Evolutionary conservation across 805 yeast genomes (phyloP).

Genomic region (Yarrowia sp.): DNA sequence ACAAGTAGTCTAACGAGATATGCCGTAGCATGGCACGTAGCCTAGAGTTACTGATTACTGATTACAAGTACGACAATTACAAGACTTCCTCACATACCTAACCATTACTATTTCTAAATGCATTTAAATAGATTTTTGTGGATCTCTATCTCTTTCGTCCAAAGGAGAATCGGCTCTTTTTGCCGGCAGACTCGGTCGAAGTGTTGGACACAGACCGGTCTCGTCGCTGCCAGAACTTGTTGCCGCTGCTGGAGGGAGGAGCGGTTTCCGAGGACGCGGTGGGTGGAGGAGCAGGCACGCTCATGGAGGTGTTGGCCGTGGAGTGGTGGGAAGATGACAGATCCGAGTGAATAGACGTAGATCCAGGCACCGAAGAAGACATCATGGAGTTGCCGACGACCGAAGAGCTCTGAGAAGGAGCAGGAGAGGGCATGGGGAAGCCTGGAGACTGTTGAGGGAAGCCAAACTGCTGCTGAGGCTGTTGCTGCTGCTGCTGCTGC

Average conservation of each 20-base stretch:
- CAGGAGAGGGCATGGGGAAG: constrained; percentile 24
- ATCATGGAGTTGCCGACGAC: constrained; percentile 25
- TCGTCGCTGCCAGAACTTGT: constrained; percentile 39
- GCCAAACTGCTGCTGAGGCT: constrained; percentile 20
- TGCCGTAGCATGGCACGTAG: no score
- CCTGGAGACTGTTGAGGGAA: constrained; percentile 24
- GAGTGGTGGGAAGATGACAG: constrained; percentile 34
- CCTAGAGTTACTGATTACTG: no score
- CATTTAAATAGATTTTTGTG: constrained; percentile 10
- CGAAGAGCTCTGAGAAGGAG: constrained; percentile 21
- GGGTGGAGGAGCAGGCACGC: constrained; percentile 22
- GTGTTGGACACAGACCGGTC: constrained; percentile 34
- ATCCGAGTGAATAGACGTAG: constrained; percentile 31
- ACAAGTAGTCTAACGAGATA: no score
- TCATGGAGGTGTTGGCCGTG: constrained; percentile 27
- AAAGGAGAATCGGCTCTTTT: constrained; percentile 37
- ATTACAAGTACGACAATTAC: no score
- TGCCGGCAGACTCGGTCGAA: constrained; percentile 34
- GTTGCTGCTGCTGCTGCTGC: constrained; percentile 13
- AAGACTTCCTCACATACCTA: neutral
- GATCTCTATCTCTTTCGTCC: constrained; percentile 21
- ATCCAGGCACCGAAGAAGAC: constrained; percentile 31
- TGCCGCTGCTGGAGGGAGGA: constrained; percentile 31
- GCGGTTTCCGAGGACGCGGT: constrained; percentile 5
- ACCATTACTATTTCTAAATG: constrained; percentile 29